Evolutionary conservation across 2,329 filamentous ascomycete species (phyloP).

Genomic region (Arthrobotrys megalospora): DNA sequence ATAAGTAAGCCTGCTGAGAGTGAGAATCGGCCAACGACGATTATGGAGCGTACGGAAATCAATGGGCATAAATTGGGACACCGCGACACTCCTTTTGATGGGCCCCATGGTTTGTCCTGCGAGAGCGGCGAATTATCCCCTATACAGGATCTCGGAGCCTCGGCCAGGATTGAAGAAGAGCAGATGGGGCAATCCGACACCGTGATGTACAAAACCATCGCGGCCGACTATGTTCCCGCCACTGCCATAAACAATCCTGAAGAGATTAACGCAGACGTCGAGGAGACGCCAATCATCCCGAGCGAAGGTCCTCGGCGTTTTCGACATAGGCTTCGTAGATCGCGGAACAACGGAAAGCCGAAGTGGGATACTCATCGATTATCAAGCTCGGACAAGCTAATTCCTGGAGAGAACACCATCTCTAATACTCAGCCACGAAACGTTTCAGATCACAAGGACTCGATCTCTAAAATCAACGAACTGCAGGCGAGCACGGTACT

Average conservation of each 20-base stretch:
- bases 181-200: neutral
- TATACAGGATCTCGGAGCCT: neutral
- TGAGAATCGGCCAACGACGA: neutral
- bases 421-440: neutral
- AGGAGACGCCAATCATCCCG: neutral
- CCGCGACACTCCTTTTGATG: neutral
- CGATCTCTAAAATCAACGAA: neutral
- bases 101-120: neutral
- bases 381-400: neutral
- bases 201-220: neutral
- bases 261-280: constrained; percentile 2
- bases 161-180: neutral
- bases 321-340: constrained; percentile 24
- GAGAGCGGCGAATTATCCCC: neutral
- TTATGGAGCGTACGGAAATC: neutral
- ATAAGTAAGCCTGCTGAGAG: neutral
- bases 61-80: neutral
- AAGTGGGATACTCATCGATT: constrained; percentile 2
- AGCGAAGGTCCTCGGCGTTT: constrained; percentile 33
- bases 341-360: neutral
- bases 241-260: neutral
- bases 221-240: neutral
- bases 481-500: neutral
- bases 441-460: neutral
- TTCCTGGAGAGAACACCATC: neutral